Percentiles rank a stretch among this genome's conserved stretches.
Evolutionary conservation across 129 eudicot genomes (phyloP).

Genomic region (Tagetes erecta): DNA sequence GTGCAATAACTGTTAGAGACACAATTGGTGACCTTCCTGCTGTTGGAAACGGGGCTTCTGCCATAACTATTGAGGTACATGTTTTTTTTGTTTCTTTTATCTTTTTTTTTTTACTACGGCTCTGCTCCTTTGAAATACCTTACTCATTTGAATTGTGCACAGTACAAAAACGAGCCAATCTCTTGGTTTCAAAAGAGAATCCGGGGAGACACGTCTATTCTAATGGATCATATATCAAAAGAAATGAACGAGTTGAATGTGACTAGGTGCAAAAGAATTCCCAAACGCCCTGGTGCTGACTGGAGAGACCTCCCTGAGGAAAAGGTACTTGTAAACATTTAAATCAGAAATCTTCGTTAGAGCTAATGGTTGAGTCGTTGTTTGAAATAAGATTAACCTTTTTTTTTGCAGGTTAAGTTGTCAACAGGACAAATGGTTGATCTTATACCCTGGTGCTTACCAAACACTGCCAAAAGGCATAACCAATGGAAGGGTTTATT

Average conservation of each 20-base stretch:
- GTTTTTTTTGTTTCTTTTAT: not conserved
- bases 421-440: conserved; percentile 66
- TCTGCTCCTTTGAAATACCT: not conserved
- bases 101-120: not conserved
- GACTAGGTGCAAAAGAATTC: conserved; percentile 62
- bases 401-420: conserved; percentile 10
- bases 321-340: conserved; percentile 39
- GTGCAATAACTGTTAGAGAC: conserved; percentile 68
- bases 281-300: conserved; percentile 73
- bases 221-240: conserved; percentile 69
- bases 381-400: not conserved
- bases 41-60: conserved; percentile 60
- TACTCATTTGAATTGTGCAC: not conserved
- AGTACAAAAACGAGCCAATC: conserved; percentile 60
- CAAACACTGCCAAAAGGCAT: conserved; percentile 74
- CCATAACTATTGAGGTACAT: conserved; percentile 41
- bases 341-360: not conserved
- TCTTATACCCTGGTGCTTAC: conserved; percentile 67
- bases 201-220: conserved; percentile 39
- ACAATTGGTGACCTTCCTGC: conserved; percentile 70
- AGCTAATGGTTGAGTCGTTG: not conserved
- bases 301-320: conserved; percentile 71
- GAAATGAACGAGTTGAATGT: conserved; percentile 74
- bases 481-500: conserved; percentile 78
- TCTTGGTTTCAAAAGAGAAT: conserved; percentile 71